These are phyloP conservation scores for Macadamia tetraphylla DNA, from an alignment of 164 flowering plant genomes.

Conservation along the genomic window DNA sequence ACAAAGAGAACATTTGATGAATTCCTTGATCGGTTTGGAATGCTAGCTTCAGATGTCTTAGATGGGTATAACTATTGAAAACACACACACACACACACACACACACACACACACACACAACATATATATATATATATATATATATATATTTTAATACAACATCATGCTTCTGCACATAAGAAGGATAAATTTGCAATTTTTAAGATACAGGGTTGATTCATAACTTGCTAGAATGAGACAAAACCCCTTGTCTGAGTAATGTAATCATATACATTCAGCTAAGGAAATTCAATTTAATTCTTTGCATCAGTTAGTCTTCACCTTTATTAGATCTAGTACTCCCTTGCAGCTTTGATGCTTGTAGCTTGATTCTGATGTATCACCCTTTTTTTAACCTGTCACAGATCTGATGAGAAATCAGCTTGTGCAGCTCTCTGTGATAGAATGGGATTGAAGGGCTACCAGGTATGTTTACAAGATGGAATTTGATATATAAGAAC, in stretches of 20 bases:
- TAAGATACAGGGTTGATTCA: no score
- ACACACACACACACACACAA: no score
- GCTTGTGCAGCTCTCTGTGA: constrained; percentile 61
- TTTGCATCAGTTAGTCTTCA: neutral
- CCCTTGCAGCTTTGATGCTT: no score
- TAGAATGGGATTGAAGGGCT: constrained; percentile 72
- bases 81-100: no score
- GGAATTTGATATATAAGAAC: neutral
- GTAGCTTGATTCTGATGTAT: constrained; percentile 7
- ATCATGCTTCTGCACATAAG: neutral
- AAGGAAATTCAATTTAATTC: neutral
- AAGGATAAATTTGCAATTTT: neutral
- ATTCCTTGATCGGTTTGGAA: constrained; percentile 50
- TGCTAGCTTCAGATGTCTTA: constrained; percentile 41
- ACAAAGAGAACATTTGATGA: constrained; percentile 53
- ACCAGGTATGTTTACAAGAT: constrained; percentile 50
- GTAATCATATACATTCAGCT: neutral
- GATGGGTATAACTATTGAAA: constrained; percentile 29
- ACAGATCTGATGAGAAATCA: constrained; percentile 66
- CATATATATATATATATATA: no score
- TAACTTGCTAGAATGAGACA: no score
- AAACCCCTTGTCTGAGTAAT: neutral
- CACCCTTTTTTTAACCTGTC: constrained; percentile 14
- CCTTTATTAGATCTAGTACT: neutral
- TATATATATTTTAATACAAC: neutral